Conservation (phyloP, 177 flowering plant species). For the Vitis hybrid region DNA sequence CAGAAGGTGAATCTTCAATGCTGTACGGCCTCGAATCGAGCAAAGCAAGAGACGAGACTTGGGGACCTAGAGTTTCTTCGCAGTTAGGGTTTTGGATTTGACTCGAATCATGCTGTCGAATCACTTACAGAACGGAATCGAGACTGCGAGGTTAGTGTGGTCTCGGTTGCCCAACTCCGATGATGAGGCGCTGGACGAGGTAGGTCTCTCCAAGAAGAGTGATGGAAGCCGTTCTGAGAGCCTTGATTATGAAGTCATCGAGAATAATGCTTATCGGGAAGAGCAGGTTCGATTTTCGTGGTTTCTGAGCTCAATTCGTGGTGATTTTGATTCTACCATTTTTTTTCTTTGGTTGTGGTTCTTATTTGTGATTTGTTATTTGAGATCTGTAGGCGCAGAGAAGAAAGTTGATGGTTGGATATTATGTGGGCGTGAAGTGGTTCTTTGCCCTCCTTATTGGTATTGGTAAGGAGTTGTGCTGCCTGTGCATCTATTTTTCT, state of each 20-base stretch:
- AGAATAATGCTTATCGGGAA: conserved; percentile 83
- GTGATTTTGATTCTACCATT: neutral
- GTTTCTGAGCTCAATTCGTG: neutral
- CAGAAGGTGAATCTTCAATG: neutral
- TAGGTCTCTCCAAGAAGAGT: conserved; percentile 27
- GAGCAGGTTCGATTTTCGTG: conserved; percentile 62
- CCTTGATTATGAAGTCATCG: conserved; percentile 93
- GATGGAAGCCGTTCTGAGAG: conserved; percentile 61
- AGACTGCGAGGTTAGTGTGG: conserved; percentile 80
- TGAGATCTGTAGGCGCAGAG: conserved; percentile 61
- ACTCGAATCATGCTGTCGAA: conserved; percentile 52
- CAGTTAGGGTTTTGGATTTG: no score
- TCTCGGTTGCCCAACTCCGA: conserved; percentile 75
- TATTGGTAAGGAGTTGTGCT: conserved; percentile 51
- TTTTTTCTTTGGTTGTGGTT: conserved; percentile 3
- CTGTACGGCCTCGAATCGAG: neutral
- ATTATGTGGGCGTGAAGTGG: conserved; percentile 84
- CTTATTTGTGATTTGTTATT: conserved; percentile 8
- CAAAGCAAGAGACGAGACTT: neutral
- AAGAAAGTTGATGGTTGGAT: conserved; percentile 67
- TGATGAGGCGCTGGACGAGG: conserved; percentile 45
- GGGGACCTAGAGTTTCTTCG: neutral
- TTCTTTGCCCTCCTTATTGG: conserved; percentile 87
- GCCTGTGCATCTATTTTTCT: no score
- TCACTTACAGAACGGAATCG: conserved; percentile 79